Conservation (phyloP, 1,284 basidiomycete genomes). For the Boletus smithii region DNA sequence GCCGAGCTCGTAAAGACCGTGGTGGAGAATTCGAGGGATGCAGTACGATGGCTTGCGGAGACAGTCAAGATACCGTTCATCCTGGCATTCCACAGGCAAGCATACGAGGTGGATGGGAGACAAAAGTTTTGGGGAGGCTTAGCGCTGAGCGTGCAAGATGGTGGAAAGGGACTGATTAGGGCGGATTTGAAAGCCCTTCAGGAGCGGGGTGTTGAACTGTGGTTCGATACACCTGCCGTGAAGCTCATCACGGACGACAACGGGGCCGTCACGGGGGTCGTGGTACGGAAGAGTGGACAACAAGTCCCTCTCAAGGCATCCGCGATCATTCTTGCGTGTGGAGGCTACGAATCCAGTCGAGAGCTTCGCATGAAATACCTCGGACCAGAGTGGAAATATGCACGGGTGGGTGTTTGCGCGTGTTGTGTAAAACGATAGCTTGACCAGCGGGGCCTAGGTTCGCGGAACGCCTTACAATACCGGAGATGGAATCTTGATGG, state of each 20-base stretch:
- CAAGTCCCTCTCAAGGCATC: slow-evolving; percentile 36
- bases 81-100: slow-evolving; percentile 64
- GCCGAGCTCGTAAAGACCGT: slow-evolving; percentile 46
- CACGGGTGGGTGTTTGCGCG: slow-evolving; percentile 40
- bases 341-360: slow-evolving; percentile 60
- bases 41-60: slow-evolving; percentile 54
- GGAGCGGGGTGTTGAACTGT: slow-evolving; percentile 49
- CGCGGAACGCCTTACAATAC: slow-evolving; percentile 67
- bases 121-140: slow-evolving; percentile 70
- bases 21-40: slow-evolving; percentile 53
- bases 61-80: slow-evolving; percentile 51
- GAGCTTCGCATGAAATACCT: slow-evolving; percentile 51
- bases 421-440: slow-evolving; percentile 8
- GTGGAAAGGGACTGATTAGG: slow-evolving; percentile 64
- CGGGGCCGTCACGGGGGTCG: slow-evolving; percentile 44
- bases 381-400: slow-evolving; percentile 53
- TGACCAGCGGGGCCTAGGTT: slow-evolving; percentile 45
- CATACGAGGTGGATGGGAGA: slow-evolving; percentile 58
- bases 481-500: slow-evolving; percentile 59
- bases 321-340: slow-evolving; percentile 58
- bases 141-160: slow-evolving; percentile 54
- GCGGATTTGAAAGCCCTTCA: slow-evolving; percentile 51
- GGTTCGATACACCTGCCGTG: slow-evolving; percentile 52
- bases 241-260: slow-evolving; percentile 41
- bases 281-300: slow-evolving; percentile 40